Evolutionary conservation across 2,329 filamentous ascomycete genomes (phyloP), one percentile per base, ranked within the genome.

Genomic region (Fonsecaea monophora): DNA sequence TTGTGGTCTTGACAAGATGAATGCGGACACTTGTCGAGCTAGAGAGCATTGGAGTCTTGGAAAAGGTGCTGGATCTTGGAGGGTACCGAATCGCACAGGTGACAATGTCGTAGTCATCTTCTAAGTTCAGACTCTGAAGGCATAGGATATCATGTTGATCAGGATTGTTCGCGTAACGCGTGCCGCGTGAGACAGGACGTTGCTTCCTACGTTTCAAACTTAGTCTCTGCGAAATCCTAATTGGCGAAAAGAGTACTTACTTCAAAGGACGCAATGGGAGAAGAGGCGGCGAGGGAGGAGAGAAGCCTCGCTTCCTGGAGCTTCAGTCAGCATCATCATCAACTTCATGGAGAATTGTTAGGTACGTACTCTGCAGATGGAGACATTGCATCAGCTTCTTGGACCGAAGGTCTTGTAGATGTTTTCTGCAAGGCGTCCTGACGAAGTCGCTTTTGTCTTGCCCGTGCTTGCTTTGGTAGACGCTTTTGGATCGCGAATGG

Each of bases 121-220:
- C 13, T 2, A 57, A 32, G 12, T 9, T 40, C 10, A 60, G 56
- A 40, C 32, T 42, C 3, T 55, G 32, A 13, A 59, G 42, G 37
- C 30, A 53, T 6, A 53, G 21, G 45, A 59, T 13, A 42, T 34
- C 53, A 42, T 63, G 32, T 4, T 34, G 56, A 54, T 56, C 25
- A 48, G 10, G 2, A 21, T 30, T 35, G 53, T 38, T 38, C 40
- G 25, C 40, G 21, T 10, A 21, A 13, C 54, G 58, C 50, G 13
- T 30, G 21, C 37, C 10, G n/a, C 66, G 60, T 10, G 64, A 35
- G 21, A 55, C 38, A 4, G 67, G 67, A 21, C 40, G 53, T 42
- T 54, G 64, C 53, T 69, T 69, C 50, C 67, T 69, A 25, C 18
- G 12, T 34, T 50, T 12, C 18, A 18, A 38, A 34, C 8, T 65